Percentiles rank a stretch among this genome's conserved stretches.
phyloP scores from a whole-genome alignment of 2,329 filamentous ascomycete genomes.

The Alternaria brassicicola region DNA sequence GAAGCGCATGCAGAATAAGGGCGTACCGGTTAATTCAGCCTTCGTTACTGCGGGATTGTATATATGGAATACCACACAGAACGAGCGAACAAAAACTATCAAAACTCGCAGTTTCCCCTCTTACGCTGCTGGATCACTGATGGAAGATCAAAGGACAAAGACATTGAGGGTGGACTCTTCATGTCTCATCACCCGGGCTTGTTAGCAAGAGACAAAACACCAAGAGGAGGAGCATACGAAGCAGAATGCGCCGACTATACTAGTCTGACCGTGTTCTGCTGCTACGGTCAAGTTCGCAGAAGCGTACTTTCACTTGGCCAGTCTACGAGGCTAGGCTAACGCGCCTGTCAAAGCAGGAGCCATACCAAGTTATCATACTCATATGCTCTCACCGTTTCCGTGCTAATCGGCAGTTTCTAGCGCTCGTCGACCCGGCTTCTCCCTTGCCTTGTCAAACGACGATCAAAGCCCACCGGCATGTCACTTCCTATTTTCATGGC shows the following conservation, averaged over 20 bases:
- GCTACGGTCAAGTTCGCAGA: not conserved
- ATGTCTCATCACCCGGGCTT: not conserved
- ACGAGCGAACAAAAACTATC: conserved; percentile 6
- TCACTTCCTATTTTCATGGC: not conserved
- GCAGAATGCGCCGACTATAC: not conserved
- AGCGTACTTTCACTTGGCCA: not conserved
- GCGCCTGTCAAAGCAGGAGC: not conserved
- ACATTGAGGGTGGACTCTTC: not conserved
- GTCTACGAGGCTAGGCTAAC: not conserved
- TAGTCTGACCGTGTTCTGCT: not conserved
- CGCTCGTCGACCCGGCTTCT: not conserved
- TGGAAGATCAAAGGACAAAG: not conserved
- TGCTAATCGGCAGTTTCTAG: not conserved
- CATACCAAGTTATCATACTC: not conserved
- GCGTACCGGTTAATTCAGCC: conserved; percentile 41
- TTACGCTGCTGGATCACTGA: not conserved
- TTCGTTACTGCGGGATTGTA: conserved; percentile 40
- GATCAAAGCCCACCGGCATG: not conserved
- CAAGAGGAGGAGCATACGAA: not conserved
- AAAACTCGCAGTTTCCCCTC: not conserved
- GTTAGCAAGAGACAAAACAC: not conserved
- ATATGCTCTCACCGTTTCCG: not conserved
- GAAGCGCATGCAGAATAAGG: conserved; percentile 19
- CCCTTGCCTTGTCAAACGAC: not conserved
- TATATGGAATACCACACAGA: conserved; percentile 43